Base-by-base conservation (phyloP, 345 rosid species). In the Lumnitzera littorea region DNA sequence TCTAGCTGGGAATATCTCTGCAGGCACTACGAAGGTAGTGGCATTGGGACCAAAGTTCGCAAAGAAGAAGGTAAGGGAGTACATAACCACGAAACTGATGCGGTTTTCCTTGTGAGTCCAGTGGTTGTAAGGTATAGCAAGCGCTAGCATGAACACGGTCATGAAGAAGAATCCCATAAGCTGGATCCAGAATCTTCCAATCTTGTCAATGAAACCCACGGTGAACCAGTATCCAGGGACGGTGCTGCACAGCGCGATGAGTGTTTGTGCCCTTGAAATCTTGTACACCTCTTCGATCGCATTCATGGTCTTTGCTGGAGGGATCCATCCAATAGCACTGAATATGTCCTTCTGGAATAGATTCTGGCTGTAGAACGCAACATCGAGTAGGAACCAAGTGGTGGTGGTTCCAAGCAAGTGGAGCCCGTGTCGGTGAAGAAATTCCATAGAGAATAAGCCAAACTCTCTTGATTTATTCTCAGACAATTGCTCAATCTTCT, bases 41-140 rank as follows among this genome's bases (percentile, higher is more conserved):
- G 96, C 91, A 52, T 88, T 88, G 9, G 96, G 96, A 51, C 96
- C 96, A 53, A 86, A 89, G 77, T 89, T 86, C 0, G 96, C 91
- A 43, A 89, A 89, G 79, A 88, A 88, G 80, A 88, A 88, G 16
- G 96, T 86, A 12, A 86, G 50, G 0, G 91, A 82, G 73, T 89
- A 89, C 63, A 89, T 66, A 0, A 66, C 60, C 51, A 89, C 91
- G 48, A 89, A 89, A 27, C 96, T 88, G 7, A 89, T 82, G 61
- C 87, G 61, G 74, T 84, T 78, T 0, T 79, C 91, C 72, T 74
- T 86, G 46, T 82, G 91, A 15, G 82, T 84, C 96, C 96, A 86
- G 49, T 82, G 91, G 50, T 89, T 54, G 64, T 89, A 86, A 31
- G 96, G 96, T 53, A 89, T 86, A 17, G 96, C 94, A 7, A 86